Conservation (phyloP, 139 green algal genomes). For the Ostreobium quekettii region DNA sequence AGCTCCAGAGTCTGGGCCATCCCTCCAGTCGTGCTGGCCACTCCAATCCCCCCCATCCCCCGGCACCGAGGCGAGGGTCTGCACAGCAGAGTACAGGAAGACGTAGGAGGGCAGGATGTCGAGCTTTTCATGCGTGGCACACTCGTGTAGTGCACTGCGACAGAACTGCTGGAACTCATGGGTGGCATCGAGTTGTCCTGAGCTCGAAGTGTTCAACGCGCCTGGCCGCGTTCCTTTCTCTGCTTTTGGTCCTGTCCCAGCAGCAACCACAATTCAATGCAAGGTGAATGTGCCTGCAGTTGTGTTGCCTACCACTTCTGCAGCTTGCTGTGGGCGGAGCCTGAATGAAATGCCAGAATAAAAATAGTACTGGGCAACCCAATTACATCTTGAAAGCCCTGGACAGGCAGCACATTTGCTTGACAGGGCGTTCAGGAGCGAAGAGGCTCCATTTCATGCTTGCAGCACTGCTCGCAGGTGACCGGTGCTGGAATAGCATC, state of each 20-base stretch:
- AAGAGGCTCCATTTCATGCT: background rate
- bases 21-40: too few relatives aligned
- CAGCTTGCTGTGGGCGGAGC: background rate
- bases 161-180: slow-evolving; percentile 38
- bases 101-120: slow-evolving; percentile 39
- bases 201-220: background rate
- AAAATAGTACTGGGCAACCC: background rate
- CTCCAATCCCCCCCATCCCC: too few relatives aligned
- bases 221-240: background rate
- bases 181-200: slow-evolving; percentile 6
- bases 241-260: slow-evolving; percentile 7
- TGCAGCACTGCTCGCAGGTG: slow-evolving; percentile 19
- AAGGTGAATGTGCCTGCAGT: background rate
- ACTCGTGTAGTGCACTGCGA: slow-evolving; percentile 49
- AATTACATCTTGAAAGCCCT: slow-evolving; percentile 1
- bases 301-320: background rate
- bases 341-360: background rate
- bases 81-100: slow-evolving; percentile 36
- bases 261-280: background rate
- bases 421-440: slow-evolving; percentile 9
- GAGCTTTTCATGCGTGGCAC: slow-evolving; percentile 56
- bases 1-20: too few relatives aligned
- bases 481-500: background rate
- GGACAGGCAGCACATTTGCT: background rate
- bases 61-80: too few relatives aligned